Base-by-base conservation (phyloP, 495 filamentous ascomycete genomes). In the Halenospora varia region DNA sequence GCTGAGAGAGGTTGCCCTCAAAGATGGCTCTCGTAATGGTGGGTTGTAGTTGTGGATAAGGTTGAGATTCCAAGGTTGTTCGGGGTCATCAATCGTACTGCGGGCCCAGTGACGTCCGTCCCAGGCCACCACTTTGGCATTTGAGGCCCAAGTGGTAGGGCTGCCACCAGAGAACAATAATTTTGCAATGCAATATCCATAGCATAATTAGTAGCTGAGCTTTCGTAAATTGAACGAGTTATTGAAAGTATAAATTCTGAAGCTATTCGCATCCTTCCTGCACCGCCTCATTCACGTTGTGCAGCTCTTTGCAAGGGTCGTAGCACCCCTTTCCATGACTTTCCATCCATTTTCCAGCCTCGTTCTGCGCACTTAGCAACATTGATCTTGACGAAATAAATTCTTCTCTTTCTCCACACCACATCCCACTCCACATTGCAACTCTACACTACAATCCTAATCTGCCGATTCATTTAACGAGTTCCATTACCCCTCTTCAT, bases 91-190 rank as follows among this genome's bases (percentile, higher is more conserved):
- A 44, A 53, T 53, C 53, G 23, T 48, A 47, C 19, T 10, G 13
- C n/a, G 25, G 47, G 47, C 59, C n/a, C 29, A 46, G 59, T 61
- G 59, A 61, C 57, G 57, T 53, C 18, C 24, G 25, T 4, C 35
- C 41, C 39, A 47, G 18, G 41, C 22, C 19, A 25, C 29, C 29
- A 46, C 17, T 46, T 46, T 20, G 39, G 51, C 29, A 18, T 23
- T 35, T 35, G 29, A 35, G 29, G 29, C 58, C 13, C 29, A 35
- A 35, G 29, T 13, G 29, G 29, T 35, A 35, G 29, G 29, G 29
- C 29, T 35, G 29, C 29, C 29, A 35, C 29, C 29, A 35, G 29
- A 4, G 13, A 35, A n/a, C n/a, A n/a, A n/a, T n/a, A 35, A 35
- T 13, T 35, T 4, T 13, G 13, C 29, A 35, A 35, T 13, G 4